Evolutionary conservation across 2,329 filamentous ascomycete genomes (phyloP).

Genomic region (Sporothrix phasma): DNA sequence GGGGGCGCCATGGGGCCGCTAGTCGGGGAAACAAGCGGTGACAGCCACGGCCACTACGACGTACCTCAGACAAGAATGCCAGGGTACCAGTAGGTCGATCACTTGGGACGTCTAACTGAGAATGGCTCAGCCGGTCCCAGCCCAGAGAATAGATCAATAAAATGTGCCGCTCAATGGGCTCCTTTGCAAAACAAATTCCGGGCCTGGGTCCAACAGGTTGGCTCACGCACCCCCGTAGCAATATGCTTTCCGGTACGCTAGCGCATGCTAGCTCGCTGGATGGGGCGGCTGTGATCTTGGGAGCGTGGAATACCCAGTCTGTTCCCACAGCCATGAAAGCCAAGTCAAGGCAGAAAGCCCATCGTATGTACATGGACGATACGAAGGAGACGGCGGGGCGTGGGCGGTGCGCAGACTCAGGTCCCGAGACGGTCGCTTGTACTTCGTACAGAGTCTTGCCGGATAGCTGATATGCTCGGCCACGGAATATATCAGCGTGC

Average conservation of each 20-base stretch:
- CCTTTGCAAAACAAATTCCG: conserved; percentile 8
- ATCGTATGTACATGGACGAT: too few relatives aligned
- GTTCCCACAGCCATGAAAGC: not conserved
- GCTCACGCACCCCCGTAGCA: conserved; percentile 15
- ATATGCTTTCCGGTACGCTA: conserved; percentile 12
- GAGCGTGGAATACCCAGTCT: not conserved
- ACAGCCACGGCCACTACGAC: conserved; percentile 9
- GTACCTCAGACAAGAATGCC: conserved; percentile 10
- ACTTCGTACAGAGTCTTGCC: not conserved
- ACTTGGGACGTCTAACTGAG: conserved; percentile 10
- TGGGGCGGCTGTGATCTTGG: not conserved
- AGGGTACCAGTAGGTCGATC: conserved; percentile 14
- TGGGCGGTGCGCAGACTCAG: not conserved
- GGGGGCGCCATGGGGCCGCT: conserved; percentile 8
- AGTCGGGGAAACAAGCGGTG: conserved; percentile 18
- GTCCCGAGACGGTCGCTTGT: not conserved
- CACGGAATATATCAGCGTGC: not conserved
- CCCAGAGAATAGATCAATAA: conserved; percentile 6
- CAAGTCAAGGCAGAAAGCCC: not conserved
- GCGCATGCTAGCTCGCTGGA: conserved; percentile 1
- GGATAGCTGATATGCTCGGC: not conserved
- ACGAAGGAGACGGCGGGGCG: not conserved
- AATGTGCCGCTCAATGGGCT: conserved; percentile 8
- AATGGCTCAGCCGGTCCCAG: conserved; percentile 9
- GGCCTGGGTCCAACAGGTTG: conserved; percentile 16